These are phyloP conservation scores for Aspergillus candidus DNA, from an alignment of 2,329 filamentous ascomycete species.

Conservation along the genomic window DNA sequence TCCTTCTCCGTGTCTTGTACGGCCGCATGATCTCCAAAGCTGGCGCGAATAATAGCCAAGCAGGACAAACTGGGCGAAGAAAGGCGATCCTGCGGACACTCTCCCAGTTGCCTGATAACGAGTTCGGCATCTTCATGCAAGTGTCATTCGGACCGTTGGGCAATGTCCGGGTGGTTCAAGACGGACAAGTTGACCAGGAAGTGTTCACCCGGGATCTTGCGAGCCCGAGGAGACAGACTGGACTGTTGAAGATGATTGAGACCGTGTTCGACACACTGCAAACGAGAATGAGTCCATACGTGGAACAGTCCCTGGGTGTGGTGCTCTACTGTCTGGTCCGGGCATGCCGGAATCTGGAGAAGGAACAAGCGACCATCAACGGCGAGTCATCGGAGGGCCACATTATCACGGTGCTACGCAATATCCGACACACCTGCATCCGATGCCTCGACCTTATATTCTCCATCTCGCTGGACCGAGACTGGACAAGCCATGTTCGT, in stretches of 20 bases:
- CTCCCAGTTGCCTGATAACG: constrained; percentile 65
- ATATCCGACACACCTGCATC: constrained; percentile 56
- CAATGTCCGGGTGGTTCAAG: constrained; percentile 53
- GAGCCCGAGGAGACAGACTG: constrained; percentile 72
- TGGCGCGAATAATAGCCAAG: constrained; percentile 67
- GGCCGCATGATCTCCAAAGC: constrained; percentile 81
- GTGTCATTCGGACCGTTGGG: constrained; percentile 71
- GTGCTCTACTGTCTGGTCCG: constrained; percentile 75
- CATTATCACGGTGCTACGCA: constrained; percentile 35
- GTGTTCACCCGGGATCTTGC: constrained; percentile 56
- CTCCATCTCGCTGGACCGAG: constrained; percentile 61
- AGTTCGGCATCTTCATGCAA: constrained; percentile 73
- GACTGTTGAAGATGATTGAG: constrained; percentile 86
- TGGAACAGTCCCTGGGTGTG: constrained; percentile 64
- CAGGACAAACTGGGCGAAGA: constrained; percentile 74
- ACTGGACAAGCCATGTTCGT: constrained; percentile 67
- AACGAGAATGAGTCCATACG: constrained; percentile 62
- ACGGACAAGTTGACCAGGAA: constrained; percentile 45
- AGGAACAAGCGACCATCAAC: constrained; percentile 23
- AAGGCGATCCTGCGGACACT: constrained; percentile 69
- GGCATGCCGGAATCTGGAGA: constrained; percentile 52
- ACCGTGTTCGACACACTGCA: constrained; percentile 81
- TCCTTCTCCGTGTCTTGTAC: constrained; percentile 81
- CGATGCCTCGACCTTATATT: constrained; percentile 79
- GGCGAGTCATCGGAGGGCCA: constrained; percentile 26